Conservation (phyloP, 306 rosid species). For the Inga laurina region DNA sequence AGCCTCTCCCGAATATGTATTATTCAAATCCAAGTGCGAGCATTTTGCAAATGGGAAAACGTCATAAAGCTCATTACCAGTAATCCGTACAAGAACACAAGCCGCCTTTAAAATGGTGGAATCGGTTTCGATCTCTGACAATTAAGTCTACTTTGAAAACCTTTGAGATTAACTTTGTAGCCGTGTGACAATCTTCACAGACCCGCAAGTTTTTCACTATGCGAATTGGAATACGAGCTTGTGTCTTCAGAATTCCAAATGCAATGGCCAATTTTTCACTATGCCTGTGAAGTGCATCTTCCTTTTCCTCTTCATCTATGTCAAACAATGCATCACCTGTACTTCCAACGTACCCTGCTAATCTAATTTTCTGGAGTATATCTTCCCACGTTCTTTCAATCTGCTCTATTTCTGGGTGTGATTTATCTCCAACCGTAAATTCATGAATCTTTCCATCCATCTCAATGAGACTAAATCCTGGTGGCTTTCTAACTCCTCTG, state of each 20-base stretch:
- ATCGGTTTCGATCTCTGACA: slow-evolving; percentile 52
- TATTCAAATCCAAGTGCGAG: background rate
- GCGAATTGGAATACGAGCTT: slow-evolving; percentile 37
- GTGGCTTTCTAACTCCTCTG: slow-evolving; percentile 44
- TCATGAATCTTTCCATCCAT: slow-evolving; percentile 47
- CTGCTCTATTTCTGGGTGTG: slow-evolving; percentile 49
- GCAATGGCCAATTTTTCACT: slow-evolving; percentile 58
- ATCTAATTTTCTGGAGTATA: slow-evolving; percentile 39
- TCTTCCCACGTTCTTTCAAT: slow-evolving; percentile 50
- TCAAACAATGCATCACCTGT: slow-evolving; percentile 49
- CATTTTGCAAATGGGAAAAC: background rate
- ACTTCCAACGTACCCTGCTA: slow-evolving; percentile 47
- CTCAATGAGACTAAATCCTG: slow-evolving; percentile 50
- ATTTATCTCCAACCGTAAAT: slow-evolving; percentile 43
- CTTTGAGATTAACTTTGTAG: slow-evolving; percentile 41
- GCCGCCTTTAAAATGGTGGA: slow-evolving; percentile 50
- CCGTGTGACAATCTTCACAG: slow-evolving; percentile 55
- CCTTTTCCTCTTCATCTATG: slow-evolving; percentile 57
- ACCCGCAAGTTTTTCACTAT: slow-evolving; percentile 49
- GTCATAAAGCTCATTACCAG: slow-evolving; percentile 29
- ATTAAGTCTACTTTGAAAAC: slow-evolving; percentile 45
- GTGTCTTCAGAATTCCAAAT: slow-evolving; percentile 46
- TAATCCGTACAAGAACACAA: slow-evolving; percentile 48
- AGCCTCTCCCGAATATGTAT: background rate
- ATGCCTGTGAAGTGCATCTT: slow-evolving; percentile 49